These are phyloP conservation scores for Candida parachauliodes DNA, from an alignment of 805 yeast species.

Conservation along the genomic window DNA sequence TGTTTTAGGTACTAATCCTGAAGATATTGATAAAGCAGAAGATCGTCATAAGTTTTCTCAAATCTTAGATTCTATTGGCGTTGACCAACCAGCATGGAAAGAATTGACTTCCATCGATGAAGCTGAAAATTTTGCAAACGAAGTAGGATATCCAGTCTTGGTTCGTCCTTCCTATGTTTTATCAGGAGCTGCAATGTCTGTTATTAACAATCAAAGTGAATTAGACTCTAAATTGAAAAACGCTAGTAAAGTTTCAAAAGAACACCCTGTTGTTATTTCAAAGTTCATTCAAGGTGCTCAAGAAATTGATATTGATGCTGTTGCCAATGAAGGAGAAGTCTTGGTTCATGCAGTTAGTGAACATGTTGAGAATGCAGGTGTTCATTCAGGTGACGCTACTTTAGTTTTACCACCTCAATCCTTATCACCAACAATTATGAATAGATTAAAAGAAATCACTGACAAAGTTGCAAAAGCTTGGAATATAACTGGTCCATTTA, in stretches of 20 bases:
- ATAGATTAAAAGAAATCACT: slow-evolving; percentile 79
- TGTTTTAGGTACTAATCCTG: slow-evolving; percentile 91
- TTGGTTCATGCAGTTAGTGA: slow-evolving; percentile 95
- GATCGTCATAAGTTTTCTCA: slow-evolving; percentile 97
- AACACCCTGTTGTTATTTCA: slow-evolving; percentile 96
- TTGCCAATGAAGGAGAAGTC: slow-evolving; percentile 83
- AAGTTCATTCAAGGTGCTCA: slow-evolving; percentile 94
- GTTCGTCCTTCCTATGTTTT: slow-evolving; percentile 97
- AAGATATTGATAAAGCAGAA: slow-evolving; percentile 94
- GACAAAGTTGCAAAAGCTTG: slow-evolving; percentile 92
- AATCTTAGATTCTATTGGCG: slow-evolving; percentile 85
- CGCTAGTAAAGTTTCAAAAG: slow-evolving; percentile 91
- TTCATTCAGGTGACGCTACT: slow-evolving; percentile 98
- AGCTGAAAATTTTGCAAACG: slow-evolving; percentile 79
- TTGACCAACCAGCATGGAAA: slow-evolving; percentile 98
- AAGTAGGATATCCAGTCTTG: slow-evolving; percentile 90
- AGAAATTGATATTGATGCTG: slow-evolving; percentile 97
- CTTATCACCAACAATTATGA: slow-evolving; percentile 61
- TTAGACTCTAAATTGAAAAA: slow-evolving; percentile 76
- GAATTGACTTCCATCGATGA: slow-evolving; percentile 84
- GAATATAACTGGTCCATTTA: slow-evolving; percentile 96
- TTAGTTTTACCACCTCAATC: slow-evolving; percentile 88
- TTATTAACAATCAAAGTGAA: slow-evolving; percentile 74
- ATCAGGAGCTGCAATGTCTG: slow-evolving; percentile 99
- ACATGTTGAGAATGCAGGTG: slow-evolving; percentile 98